A percentile compares a stretch with the other conserved stretches of the same genome.
These are phyloP conservation scores for Geoglossum cookeanum DNA, from an alignment of 2,329 filamentous ascomycete genomes.

Conservation along the genomic window DNA sequence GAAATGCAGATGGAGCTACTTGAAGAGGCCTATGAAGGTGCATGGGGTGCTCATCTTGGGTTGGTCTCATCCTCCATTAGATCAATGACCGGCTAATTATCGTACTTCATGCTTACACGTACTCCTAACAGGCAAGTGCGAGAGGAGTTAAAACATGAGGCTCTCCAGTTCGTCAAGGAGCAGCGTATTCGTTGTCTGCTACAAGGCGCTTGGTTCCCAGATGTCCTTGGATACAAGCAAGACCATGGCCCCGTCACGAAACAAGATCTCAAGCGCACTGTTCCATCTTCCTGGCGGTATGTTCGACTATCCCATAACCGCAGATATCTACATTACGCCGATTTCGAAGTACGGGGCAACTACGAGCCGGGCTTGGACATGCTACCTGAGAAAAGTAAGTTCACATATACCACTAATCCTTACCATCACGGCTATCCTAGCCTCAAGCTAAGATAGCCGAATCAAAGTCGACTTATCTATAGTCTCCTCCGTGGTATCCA, in stretches of 20 bases:
- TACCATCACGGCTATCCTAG: neutral
- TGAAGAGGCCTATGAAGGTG: constrained; percentile 79
- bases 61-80: constrained; percentile 9
- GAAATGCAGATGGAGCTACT: constrained; percentile 86
- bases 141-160: constrained; percentile 77
- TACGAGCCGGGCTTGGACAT: constrained; percentile 53
- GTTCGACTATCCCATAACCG: constrained; percentile 81
- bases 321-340: constrained; percentile 73
- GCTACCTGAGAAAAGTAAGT: constrained; percentile 51
- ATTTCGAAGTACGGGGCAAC: constrained; percentile 49
- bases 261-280: constrained; percentile 21
- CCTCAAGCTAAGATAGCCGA: neutral
- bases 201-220: constrained; percentile 72
- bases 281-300: constrained; percentile 53
- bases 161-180: constrained; percentile 90
- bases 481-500: constrained; percentile 86
- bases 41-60: constrained; percentile 77
- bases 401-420: neutral
- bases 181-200: constrained; percentile 82
- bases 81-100: neutral
- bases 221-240: constrained; percentile 29
- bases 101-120: neutral
- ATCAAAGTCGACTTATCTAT: constrained; percentile 54
- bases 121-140: constrained; percentile 46
- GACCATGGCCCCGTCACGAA: constrained; percentile 27